Base-by-base conservation (phyloP, 306 rosid genomes). In the Aeschynomene evenia region DNA sequence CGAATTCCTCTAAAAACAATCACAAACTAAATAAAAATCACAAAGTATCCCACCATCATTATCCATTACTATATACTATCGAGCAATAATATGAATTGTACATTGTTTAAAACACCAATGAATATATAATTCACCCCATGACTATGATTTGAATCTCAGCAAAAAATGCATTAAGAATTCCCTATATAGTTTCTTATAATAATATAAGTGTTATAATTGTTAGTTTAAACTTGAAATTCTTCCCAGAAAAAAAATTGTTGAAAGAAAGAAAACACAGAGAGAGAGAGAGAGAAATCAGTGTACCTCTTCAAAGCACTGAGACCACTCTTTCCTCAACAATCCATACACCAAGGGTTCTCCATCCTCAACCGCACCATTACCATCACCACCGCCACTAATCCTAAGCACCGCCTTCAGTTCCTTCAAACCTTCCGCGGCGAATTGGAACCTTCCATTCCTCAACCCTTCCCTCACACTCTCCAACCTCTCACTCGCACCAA, bases 301-400 rank as follows among this genome's bases (percentile, higher is more conserved):
- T 66, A 94, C 98, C 98, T 90, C 96, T 55, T 94, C 96, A 73
- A 88, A 94, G 83, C 89, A 88, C 43, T 69, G 89, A 51, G 77
- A 76, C 96, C 97, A 90, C 67, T 90, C 96, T 79, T 83, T 85
- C 83, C 85, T 87, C 79, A 90, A 78, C 64, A 90, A 77, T 0
- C 84, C 78, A 72, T 90, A 94, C 33, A 94, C 97, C 81, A 88
- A 68, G 3, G 98, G 98, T 83, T 90, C 95, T 29, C 72, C 50
- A 23, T 83, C 85, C 16, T 70, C 77, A 20, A 70, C 67, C 31
- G 57, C 39, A 45, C 31, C 67, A 55, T 39, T 39, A 39, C 20
- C 37, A 26, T 3, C 28, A 45, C 51, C 81, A 40, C 79, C 77
- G 20, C 54, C 85, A 14, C 65, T 66, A 39, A 87, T 37, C 68